Conservation (phyloP, 768 basidiomycete genomes). For the Xanthoconium purpureum region DNA sequence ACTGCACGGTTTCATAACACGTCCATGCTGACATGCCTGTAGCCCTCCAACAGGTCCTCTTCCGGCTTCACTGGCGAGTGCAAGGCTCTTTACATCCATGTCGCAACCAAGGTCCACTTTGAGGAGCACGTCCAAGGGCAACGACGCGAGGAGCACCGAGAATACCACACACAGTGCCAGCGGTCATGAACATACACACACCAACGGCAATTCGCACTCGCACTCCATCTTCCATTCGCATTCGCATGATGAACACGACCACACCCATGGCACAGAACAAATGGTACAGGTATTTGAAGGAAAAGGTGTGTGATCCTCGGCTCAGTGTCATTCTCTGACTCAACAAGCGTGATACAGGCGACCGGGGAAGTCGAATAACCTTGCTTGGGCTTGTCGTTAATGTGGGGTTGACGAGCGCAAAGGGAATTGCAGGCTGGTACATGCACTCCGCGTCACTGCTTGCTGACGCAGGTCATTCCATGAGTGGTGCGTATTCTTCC, state of each 20-base stretch:
- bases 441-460: slow-evolving; percentile 88
- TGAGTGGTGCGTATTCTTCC: slow-evolving; percentile 62
- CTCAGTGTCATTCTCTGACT: not conserved
- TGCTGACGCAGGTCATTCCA: slow-evolving; percentile 90
- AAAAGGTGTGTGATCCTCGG: slow-evolving; percentile 44
- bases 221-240: slow-evolving; percentile 68
- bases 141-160: slow-evolving; percentile 29
- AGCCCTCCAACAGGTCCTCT: slow-evolving; percentile 11
- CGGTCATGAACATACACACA: slow-evolving; percentile 36
- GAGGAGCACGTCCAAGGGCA: slow-evolving; percentile 12
- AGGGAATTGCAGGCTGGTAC: slow-evolving; percentile 86
- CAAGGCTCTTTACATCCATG: slow-evolving; percentile 17
- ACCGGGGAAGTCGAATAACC: slow-evolving; percentile 81
- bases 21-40: slow-evolving; percentile 8
- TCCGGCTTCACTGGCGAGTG: not conserved
- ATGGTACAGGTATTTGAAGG: slow-evolving; percentile 68
- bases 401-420: slow-evolving; percentile 73
- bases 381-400: slow-evolving; percentile 83
- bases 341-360: slow-evolving; percentile 43
- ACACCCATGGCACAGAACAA: slow-evolving; percentile 59
- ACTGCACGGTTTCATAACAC: not conserved
- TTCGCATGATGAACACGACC: slow-evolving; percentile 57
- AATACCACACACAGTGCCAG: slow-evolving; percentile 21
- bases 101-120: slow-evolving; percentile 19
- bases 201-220: slow-evolving; percentile 48